Evolutionary conservation across 352 stramenopile genomes (phyloP).

Genomic region (Phytophthora foliorum): DNA sequence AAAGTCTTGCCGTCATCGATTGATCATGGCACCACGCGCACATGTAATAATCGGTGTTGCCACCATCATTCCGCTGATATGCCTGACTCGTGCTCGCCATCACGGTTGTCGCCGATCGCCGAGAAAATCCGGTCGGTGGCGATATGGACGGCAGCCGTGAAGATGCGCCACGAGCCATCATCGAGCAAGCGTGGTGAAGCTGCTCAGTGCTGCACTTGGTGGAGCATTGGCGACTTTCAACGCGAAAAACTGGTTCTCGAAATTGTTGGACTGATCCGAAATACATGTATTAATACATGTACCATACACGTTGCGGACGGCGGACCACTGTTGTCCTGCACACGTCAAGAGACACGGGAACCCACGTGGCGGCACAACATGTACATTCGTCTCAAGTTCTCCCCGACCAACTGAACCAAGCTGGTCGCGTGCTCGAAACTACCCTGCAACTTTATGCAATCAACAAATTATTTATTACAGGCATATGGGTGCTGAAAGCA

Average conservation of each 20-base stretch:
- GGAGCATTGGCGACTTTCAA: background rate
- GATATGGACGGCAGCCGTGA: conserved; percentile 1
- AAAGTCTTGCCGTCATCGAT: conserved; percentile 24
- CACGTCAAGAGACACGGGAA: conserved; percentile 4
- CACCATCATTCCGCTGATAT: conserved; percentile 25
- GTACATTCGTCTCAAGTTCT: conserved; percentile 11
- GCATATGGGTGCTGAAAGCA: background rate
- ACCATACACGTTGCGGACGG: too few species aligned
- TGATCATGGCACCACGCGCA: conserved; percentile 18
- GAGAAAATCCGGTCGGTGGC: conserved; percentile 28
- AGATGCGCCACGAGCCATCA: conserved; percentile 7
- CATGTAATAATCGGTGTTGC: conserved; percentile 14
- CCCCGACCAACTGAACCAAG: background rate
- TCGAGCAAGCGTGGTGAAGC: conserved; percentile 6
- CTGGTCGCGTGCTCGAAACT: background rate
- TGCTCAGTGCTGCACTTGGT: background rate
- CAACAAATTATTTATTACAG: background rate
- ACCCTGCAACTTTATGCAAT: background rate
- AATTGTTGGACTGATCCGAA: background rate
- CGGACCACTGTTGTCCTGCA: conserved; percentile 5
- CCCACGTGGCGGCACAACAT: background rate
- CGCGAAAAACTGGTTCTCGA: background rate
- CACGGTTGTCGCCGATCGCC: conserved; percentile 21
- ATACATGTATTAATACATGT: too few species aligned
- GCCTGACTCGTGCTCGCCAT: conserved; percentile 17